Evolutionary conservation across 306 rosid species (phyloP), one percentile per base, ranked within the genome.

Genomic region (Albizia julibrissin): DNA sequence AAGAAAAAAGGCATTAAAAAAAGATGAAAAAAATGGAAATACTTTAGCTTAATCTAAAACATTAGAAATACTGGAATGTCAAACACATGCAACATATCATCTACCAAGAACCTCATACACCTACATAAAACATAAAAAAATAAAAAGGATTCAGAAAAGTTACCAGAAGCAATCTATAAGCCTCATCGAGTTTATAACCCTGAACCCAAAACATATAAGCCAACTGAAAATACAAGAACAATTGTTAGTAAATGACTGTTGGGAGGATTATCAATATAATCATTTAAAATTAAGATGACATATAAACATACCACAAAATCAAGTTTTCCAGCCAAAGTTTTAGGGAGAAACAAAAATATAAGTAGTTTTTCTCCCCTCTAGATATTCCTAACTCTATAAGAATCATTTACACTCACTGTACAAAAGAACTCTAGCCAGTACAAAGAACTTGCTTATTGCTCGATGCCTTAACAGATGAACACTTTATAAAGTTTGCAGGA

Each of bases 141-240:
- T 39, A 69, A 34, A 8, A 59, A 74, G 75, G 14, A 75, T 59
- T 64, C 39, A 72, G 83, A 14, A 54, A 75, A 58, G 78, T 87
- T 91, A 96, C 99, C 99, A 72, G 89, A 81, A 96, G 91, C 83
- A 93, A 77, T 69, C 72, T 75, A 78, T 72, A 71, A 44, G 94
- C 98, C 21, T 92, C 91, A 3, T 79, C 73, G 71, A 96, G 93
- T 82, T 83, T 83, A 83, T 96, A 93, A 80, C 97, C 98, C 75
- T 82, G 91, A 85, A 92, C 91, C 99, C 99, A 96, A 87, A 88
- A 93, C 97, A 96, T 91, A 82, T 91, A 92, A 58, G 99, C 94
- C 92, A 93, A 69, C 99, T 95, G 97, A 75, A 85, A 85, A 87
- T 54, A 62, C 40, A 76, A 84, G 80, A 85, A 50, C 79, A 87